Conservation (phyloP, 2,329 filamentous ascomycete species). For the Apiospora kogelbergensis region DNA sequence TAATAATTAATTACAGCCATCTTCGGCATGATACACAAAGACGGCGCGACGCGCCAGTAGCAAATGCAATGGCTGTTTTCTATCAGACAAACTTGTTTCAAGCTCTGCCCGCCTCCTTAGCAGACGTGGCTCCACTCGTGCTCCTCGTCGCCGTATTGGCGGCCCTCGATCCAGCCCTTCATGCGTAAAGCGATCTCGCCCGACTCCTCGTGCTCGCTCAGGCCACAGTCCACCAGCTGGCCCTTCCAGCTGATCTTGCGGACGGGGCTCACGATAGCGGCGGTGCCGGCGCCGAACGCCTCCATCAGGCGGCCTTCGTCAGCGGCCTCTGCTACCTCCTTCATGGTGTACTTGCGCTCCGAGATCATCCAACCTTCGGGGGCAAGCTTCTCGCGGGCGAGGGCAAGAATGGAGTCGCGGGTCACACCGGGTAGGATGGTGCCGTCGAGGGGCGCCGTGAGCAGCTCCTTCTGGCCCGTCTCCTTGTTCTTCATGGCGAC, state of each 20-base stretch:
- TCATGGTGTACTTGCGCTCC: conserved; percentile 92
- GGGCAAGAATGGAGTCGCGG: conserved; percentile 81
- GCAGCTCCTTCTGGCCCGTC: conserved; percentile 85
- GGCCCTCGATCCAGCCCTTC: conserved; percentile 95
- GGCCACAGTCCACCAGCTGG: conserved; percentile 76
- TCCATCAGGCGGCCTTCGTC: conserved; percentile 85
- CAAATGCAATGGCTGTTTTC: neutral
- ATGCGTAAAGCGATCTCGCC: conserved; percentile 82
- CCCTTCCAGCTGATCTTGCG: conserved; percentile 88
- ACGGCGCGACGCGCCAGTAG: neutral
- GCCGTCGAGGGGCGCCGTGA: conserved; percentile 94
- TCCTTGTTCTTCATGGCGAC: conserved; percentile 80
- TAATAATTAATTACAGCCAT: neutral
- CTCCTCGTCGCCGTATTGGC: conserved; percentile 92
- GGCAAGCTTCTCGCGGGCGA: conserved; percentile 79
- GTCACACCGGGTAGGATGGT: conserved; percentile 96
- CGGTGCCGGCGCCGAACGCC: conserved; percentile 91
- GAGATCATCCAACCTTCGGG: conserved; percentile 85
- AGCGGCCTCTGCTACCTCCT: conserved; percentile 77
- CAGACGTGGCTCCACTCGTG: conserved; percentile 80
- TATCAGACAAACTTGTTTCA: neutral
- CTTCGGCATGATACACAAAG: neutral
- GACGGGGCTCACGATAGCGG: conserved; percentile 89
- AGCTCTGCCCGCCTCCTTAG: neutral
- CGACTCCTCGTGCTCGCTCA: conserved; percentile 79